phyloP scores from a whole-genome alignment of 192 early-diverging fungal genomes.

The Linnemannia schmuckeri region DNA sequence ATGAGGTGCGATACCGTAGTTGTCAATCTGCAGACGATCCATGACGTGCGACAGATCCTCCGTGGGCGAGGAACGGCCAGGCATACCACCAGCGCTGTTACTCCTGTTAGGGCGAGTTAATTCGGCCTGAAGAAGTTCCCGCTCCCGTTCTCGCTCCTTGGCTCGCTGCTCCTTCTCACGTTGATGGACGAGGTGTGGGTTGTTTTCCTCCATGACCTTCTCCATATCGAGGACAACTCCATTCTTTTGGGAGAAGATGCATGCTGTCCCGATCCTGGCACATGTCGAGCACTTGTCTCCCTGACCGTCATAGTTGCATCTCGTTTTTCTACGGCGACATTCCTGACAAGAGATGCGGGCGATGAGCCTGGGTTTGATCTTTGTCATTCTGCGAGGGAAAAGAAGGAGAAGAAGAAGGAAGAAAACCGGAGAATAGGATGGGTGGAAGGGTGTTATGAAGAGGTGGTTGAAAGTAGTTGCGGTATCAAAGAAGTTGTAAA shows the following conservation, averaged over 20 bases:
- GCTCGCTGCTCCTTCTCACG: conserved; percentile 48
- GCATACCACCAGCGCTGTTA: conserved; percentile 23
- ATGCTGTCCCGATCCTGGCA: conserved; percentile 46
- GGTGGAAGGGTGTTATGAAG: conserved; percentile 22
- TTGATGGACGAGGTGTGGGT: conserved; percentile 53
- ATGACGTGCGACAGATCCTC: conserved; percentile 48
- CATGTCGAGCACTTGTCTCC: conserved; percentile 54
- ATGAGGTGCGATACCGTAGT: conserved; percentile 54
- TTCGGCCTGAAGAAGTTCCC: neutral
- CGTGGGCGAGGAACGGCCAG: conserved; percentile 11
- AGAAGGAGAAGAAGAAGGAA: neutral
- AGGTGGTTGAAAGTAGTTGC: neutral
- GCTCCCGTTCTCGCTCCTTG: conserved; percentile 12
- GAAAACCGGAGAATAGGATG: neutral
- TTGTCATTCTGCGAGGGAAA: conserved; percentile 30
- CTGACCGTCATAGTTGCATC: conserved; percentile 55
- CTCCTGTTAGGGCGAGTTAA: conserved; percentile 27
- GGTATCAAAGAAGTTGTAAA: neutral
- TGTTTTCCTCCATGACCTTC: conserved; percentile 57
- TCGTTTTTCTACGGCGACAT: conserved; percentile 47
- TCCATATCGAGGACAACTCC: conserved; percentile 54
- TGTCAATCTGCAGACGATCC: conserved; percentile 47
- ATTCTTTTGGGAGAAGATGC: conserved; percentile 56
- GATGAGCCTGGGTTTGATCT: conserved; percentile 56
- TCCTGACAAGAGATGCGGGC: conserved; percentile 57